Evolutionary conservation across 2,329 filamentous ascomycete genomes (phyloP).

Genomic region (Aspergillus aculeatus): DNA sequence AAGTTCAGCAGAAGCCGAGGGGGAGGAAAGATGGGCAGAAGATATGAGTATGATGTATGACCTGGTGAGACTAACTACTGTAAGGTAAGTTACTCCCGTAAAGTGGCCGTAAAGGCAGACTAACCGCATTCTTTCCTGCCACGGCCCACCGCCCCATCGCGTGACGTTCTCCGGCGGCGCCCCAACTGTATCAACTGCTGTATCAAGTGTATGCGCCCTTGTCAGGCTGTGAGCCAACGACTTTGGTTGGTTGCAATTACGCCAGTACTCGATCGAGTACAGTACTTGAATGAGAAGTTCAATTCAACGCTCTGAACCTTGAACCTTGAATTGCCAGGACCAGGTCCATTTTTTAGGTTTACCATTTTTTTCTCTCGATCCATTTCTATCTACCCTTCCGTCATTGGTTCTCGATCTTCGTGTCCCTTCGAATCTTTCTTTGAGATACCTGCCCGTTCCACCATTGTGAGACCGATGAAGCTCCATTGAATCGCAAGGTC

Average conservation of each 20-base stretch:
- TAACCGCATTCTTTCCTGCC: constrained; percentile 31
- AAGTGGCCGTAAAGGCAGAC: constrained; percentile 23
- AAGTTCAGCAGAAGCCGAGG: neutral
- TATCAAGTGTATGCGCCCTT: constrained; percentile 7
- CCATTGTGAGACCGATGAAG: neutral
- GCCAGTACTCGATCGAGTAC: constrained; percentile 6
- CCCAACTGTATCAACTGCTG: constrained; percentile 4
- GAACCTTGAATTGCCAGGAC: constrained; percentile 2
- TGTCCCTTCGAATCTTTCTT: neutral
- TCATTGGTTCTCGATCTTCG: neutral
- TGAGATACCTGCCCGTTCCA: neutral
- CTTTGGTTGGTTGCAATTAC: constrained; percentile 20
- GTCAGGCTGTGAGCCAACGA: constrained; percentile 22
- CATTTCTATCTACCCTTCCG: neutral
- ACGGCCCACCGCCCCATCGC: constrained; percentile 32
- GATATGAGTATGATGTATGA: constrained; percentile 34
- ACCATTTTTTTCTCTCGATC: constrained; percentile 2
- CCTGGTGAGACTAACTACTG: neutral
- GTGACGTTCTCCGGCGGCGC: constrained; percentile 37
- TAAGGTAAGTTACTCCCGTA: neutral
- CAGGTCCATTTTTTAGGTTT: constrained; percentile 7
- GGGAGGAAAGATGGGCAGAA: constrained; percentile 11
- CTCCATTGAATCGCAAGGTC: too few relatives aligned
- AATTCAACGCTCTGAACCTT: too few relatives aligned
- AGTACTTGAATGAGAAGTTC: neutral